These are phyloP conservation scores for Leccinum subgranulosum DNA, from an alignment of 768 basidiomycete species.

Conservation along the genomic window DNA sequence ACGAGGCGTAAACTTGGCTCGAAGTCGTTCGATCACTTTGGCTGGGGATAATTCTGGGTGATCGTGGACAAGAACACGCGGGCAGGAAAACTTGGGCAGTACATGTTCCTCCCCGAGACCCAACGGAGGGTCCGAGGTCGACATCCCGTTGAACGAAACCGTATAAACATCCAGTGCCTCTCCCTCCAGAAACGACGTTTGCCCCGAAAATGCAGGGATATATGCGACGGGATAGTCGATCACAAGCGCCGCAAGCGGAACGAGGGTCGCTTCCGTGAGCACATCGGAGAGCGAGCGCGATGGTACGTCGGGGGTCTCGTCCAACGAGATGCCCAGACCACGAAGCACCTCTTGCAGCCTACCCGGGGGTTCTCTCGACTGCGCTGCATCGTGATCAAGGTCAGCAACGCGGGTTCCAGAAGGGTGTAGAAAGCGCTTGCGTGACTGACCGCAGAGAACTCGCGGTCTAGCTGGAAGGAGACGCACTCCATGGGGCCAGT, in stretches of 20 bases:
- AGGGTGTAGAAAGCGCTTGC: background rate
- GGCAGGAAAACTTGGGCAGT: constrained; percentile 59
- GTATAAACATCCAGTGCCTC: constrained; percentile 52
- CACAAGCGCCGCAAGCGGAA: constrained; percentile 57
- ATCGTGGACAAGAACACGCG: constrained; percentile 26
- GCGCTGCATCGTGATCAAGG: constrained; percentile 3
- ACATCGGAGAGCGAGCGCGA: constrained; percentile 31
- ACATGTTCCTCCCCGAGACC: constrained; percentile 26
- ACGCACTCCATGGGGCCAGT: background rate
- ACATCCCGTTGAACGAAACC: constrained; percentile 7
- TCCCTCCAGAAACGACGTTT: constrained; percentile 40
- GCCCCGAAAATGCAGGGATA: constrained; percentile 40
- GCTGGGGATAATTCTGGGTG: constrained; percentile 14
- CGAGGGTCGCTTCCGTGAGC: constrained; percentile 26
- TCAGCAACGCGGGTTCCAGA: background rate
- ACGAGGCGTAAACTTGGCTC: constrained; percentile 33
- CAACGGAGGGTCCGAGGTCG: background rate
- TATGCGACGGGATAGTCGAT: constrained; percentile 63
- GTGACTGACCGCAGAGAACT: constrained; percentile 21
- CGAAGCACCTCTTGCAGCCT: constrained; percentile 14
- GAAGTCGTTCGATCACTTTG: constrained; percentile 32
- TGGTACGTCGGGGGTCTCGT: constrained; percentile 2
- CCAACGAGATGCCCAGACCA: constrained; percentile 3
- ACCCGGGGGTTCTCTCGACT: constrained; percentile 13
- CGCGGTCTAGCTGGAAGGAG: constrained; percentile 19